Evolutionary conservation across 495 filamentous ascomycete species (phyloP).

Genomic region (Pyronema domesticum): DNA sequence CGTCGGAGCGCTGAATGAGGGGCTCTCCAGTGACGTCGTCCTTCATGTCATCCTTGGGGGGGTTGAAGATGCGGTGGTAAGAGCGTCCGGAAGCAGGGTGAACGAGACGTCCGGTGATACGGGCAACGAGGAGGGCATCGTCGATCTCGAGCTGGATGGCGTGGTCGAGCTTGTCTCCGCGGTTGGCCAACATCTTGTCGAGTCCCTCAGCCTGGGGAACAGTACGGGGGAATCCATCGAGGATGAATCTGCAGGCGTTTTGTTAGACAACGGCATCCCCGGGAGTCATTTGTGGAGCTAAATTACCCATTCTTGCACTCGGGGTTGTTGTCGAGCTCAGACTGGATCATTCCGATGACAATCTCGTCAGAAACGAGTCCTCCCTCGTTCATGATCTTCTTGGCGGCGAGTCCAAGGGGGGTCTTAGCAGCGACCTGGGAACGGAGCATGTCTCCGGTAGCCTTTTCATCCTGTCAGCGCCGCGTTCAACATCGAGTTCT

Average conservation of each 20-base stretch:
- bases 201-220: conserved; percentile 87
- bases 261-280: background rate
- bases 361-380: conserved; percentile 97
- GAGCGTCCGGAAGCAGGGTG: conserved; percentile 88
- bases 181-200: conserved; percentile 66
- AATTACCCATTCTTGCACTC: conserved; percentile 93
- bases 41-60: conserved; percentile 82
- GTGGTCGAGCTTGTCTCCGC: conserved; percentile 68
- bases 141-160: conserved; percentile 95
- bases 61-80: conserved; percentile 98
- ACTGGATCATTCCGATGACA: conserved; percentile 98
- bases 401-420: conserved; percentile 78
- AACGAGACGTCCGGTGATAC: conserved; percentile 89
- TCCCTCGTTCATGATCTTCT: conserved; percentile 99
- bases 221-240: conserved; percentile 95
- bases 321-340: conserved; percentile 76
- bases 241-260: conserved; percentile 58
- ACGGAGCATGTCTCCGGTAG: conserved; percentile 97
- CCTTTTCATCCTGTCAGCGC: conserved; percentile 34
- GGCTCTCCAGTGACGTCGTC: conserved; percentile 96
- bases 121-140: conserved; percentile 75
- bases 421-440: conserved; percentile 98
- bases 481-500: background rate
- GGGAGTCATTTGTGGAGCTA: background rate
- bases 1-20: conserved; percentile 84